Percentiles rank a stretch among this genome's conserved stretches.
These are phyloP conservation scores for Trichoderma virens DNA, from an alignment of 495 filamentous ascomycete genomes.

Conservation along the genomic window DNA sequence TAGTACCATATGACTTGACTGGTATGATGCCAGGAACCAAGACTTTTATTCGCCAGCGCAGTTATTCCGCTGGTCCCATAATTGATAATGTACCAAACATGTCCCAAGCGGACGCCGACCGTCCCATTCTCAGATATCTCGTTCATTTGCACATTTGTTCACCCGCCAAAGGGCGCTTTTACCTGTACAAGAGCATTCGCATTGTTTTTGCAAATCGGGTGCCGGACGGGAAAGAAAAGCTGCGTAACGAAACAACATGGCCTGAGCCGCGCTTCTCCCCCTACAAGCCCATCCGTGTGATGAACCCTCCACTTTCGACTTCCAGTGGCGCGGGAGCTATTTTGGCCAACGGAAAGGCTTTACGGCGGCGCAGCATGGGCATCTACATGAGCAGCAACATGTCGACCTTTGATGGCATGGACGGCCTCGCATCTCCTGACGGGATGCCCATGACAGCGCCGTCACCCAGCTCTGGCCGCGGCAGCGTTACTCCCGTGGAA, in stretches of 20 bases:
- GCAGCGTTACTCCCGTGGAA: conserved; percentile 21
- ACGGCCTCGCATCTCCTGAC: conserved; percentile 22
- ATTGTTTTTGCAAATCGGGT: conserved; percentile 98
- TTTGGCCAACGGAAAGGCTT: conserved; percentile 46
- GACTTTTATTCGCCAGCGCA: conserved; percentile 92
- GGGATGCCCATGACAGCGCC: not conserved
- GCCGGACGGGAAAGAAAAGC: conserved; percentile 89
- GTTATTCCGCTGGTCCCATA: conserved; percentile 82
- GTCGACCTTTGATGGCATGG: conserved; percentile 27
- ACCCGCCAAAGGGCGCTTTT: conserved; percentile 75
- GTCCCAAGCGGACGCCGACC: conserved; percentile 36
- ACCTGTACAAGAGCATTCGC: conserved; percentile 81
- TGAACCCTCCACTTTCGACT: conserved; percentile 27
- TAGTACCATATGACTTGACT: conserved; percentile 90
- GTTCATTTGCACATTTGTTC: conserved; percentile 93
- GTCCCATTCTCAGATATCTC: conserved; percentile 80
- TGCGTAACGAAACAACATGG: conserved; percentile 83
- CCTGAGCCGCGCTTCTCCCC: conserved; percentile 81
- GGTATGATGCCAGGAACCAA: conserved; percentile 95
- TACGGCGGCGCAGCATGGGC: conserved; percentile 49
- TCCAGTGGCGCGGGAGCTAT: conserved; percentile 28
- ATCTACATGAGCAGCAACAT: conserved; percentile 32
- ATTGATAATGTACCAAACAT: conserved; percentile 54
- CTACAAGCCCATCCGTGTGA: conserved; percentile 62
- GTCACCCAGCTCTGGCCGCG: conserved; percentile 16